Evolutionary conservation across 441 rosid genomes (phyloP).

Genomic region (Euphorbia corollata): DNA sequence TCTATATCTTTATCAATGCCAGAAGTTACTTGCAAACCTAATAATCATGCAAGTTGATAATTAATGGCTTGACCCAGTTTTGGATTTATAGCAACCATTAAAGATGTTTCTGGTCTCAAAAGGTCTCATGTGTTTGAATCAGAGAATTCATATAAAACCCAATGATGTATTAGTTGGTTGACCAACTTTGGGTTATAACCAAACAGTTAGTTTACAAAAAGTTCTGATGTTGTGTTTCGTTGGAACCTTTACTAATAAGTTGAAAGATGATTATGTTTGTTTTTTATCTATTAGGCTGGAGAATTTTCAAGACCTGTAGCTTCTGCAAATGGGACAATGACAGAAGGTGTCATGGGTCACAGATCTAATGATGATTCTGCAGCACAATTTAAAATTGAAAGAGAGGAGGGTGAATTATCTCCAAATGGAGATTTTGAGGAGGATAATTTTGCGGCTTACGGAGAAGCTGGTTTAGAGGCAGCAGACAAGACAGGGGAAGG

Average conservation of each 20-base stretch:
- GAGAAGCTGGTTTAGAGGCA: conserved; percentile 54
- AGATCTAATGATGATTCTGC: conserved; percentile 48
- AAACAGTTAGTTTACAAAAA: conserved; percentile 1
- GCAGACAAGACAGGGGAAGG: conserved; percentile 45
- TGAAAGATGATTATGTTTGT: conserved; percentile 20
- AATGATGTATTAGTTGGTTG: not conserved
- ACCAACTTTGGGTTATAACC: conserved; percentile 3
- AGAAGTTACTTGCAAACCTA: not conserved
- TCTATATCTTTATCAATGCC: not conserved
- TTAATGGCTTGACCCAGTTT: conserved; percentile 7
- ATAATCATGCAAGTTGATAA: not conserved
- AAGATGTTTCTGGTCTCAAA: not conserved
- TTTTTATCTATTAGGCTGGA: conserved; percentile 43
- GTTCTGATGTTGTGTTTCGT: not conserved
- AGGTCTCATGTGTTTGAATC: not conserved
- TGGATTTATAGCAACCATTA: not conserved
- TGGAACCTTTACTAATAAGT: conserved; percentile 12
- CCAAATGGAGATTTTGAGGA: conserved; percentile 92
- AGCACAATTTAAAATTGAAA: conserved; percentile 59
- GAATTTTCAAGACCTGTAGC: conserved; percentile 36
- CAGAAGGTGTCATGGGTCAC: conserved; percentile 40
- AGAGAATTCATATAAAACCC: not conserved
- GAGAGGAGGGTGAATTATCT: conserved; percentile 98
- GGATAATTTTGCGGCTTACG: conserved; percentile 76
- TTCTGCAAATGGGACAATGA: conserved; percentile 44